phyloP scores from a whole-genome alignment of 805 yeast genomes.

The Saccharomyces kudriavzevii region DNA sequence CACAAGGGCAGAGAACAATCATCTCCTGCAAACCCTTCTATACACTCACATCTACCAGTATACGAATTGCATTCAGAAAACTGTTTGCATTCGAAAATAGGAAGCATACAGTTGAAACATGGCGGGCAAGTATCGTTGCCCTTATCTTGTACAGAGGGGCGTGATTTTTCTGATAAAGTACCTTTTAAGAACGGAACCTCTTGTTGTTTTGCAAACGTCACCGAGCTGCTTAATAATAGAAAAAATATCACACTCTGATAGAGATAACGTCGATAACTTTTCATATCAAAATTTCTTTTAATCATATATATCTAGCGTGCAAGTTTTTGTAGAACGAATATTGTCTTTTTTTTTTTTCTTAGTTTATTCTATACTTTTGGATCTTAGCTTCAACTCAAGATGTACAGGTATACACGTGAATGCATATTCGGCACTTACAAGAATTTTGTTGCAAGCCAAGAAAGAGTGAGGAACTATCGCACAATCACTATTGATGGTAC shows the following conservation, averaged over 20 bases:
- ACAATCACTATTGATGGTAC: neutral
- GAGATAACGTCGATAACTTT: neutral
- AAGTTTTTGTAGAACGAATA: neutral
- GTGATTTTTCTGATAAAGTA: neutral
- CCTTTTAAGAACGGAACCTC: neutral
- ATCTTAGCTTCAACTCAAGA: neutral
- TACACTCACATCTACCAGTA: conserved; percentile 88
- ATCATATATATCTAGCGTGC: neutral
- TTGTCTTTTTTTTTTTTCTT: neutral
- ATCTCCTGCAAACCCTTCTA: conserved; percentile 86
- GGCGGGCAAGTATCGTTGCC: conserved; percentile 61
- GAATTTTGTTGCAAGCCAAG: neutral
- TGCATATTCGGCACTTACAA: neutral
- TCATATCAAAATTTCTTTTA: neutral
- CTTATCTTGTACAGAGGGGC: neutral
- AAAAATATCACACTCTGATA: neutral
- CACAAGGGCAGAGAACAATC: conserved; percentile 86
- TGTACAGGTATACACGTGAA: neutral
- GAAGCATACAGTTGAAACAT: conserved; percentile 90
- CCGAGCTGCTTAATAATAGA: neutral
- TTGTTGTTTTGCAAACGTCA: neutral
- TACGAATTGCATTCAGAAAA: conserved; percentile 80
- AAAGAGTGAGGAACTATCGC: neutral
- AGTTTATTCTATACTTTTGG: neutral
- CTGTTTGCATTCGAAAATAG: conserved; percentile 84